Conservation (phyloP, 2,329 filamentous ascomycete genomes). For the Aspergillus novofumigatus region DNA sequence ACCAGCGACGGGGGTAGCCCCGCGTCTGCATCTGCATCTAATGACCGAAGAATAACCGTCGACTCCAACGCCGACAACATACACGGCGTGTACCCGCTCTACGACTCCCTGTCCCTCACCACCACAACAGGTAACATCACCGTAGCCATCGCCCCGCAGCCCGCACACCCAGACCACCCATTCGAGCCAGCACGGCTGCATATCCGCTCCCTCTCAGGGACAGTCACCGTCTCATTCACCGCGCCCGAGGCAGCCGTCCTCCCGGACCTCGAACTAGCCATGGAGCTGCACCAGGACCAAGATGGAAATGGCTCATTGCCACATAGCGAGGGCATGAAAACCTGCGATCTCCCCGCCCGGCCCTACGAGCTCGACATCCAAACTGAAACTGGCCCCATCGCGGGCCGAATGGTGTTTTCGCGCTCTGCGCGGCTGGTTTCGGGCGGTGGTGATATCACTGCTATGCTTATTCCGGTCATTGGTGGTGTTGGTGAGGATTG, state of each 20-base stretch:
- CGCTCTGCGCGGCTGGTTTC: conserved; percentile 45
- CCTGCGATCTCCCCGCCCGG: conserved; percentile 10
- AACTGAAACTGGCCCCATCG: conserved; percentile 22
- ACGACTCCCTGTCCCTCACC: conserved; percentile 27
- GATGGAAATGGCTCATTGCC: too few species aligned
- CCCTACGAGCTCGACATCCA: conserved; percentile 27
- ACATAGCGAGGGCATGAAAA: background rate
- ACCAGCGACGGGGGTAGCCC: too few species aligned
- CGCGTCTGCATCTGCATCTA: background rate
- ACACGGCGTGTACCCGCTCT: conserved; percentile 27
- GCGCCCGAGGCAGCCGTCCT: background rate
- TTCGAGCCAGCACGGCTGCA: conserved; percentile 26
- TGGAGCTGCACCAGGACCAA: background rate
- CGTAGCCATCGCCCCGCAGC: conserved; percentile 28
- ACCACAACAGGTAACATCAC: conserved; percentile 28
- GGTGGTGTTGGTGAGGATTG: conserved; percentile 2
- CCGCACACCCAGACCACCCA: conserved; percentile 12
- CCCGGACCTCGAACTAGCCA: conserved; percentile 1
- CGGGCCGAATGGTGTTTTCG: conserved; percentile 42
- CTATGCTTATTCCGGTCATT: conserved; percentile 43
- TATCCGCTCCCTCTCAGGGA: conserved; percentile 23
- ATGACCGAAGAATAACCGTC: conserved; percentile 15
- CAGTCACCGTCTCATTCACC: conserved; percentile 23
- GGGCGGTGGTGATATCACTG: conserved; percentile 48
- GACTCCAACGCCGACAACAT: conserved; percentile 17